Percentiles rank a stretch among this genome's conserved stretches.
These are phyloP conservation scores for Oryza nivara DNA, from an alignment of 176 grass and related monocot genomes.

Conservation along the genomic window DNA sequence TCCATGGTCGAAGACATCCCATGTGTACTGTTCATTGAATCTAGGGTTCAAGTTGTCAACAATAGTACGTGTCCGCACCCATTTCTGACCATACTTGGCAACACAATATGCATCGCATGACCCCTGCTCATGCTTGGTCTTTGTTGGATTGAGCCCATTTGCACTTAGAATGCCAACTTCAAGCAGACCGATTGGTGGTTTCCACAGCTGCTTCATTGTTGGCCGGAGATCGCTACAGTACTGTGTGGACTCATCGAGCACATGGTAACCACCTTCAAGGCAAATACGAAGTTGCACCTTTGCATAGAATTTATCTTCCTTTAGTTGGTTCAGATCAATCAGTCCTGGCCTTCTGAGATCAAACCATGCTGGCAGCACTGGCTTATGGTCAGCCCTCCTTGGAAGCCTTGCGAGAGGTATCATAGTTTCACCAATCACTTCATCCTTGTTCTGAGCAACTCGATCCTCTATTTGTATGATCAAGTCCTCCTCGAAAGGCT, in stretches of 20 bases:
- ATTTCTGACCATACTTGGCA: constrained; percentile 94
- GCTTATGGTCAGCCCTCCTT: constrained; percentile 63
- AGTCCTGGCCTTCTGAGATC: constrained; percentile 60
- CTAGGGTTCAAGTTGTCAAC: constrained; percentile 65
- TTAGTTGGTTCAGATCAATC: constrained; percentile 68
- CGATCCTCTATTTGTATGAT: constrained; percentile 72
- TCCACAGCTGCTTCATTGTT: constrained; percentile 93
- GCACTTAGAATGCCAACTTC: constrained; percentile 88
- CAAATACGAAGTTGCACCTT: constrained; percentile 62
- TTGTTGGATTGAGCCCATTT: constrained; percentile 68
- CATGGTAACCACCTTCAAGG: constrained; percentile 95
- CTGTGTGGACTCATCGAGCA: constrained; percentile 87
- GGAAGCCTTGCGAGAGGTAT: constrained; percentile 51
- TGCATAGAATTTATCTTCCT: constrained; percentile 85
- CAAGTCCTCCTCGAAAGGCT: constrained; percentile 89
- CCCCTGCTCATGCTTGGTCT: constrained; percentile 58
- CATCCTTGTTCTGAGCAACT: constrained; percentile 65
- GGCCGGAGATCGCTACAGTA: constrained; percentile 91
- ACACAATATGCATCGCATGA: constrained; percentile 92
- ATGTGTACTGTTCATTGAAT: constrained; percentile 93
- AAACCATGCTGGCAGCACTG: constrained; percentile 57
- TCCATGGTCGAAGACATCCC: constrained; percentile 89
- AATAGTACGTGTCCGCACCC: constrained; percentile 89
- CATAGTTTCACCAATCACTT: constrained; percentile 53
- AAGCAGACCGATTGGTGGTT: constrained; percentile 77